A percentile compares a stretch with the other conserved stretches of the same genome.
Evolutionary conservation across 192 early-diverging fungal genomes (phyloP).

Genomic region (Podila minutissima): DNA sequence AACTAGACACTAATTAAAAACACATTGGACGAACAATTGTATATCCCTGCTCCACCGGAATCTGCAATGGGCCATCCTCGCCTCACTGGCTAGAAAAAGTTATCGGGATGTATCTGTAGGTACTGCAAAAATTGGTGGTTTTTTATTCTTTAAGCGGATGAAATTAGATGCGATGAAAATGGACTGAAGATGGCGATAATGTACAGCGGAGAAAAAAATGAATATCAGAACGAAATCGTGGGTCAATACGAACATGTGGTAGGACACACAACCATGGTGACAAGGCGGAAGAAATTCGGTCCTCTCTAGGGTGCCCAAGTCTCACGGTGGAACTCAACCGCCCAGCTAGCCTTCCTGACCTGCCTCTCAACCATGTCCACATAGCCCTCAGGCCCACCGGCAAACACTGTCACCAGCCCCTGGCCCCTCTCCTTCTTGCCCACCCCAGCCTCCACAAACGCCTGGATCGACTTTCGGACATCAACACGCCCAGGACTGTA

Average conservation of each 20-base stretch:
- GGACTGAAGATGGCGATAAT: no score
- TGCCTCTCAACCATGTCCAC: conserved; percentile 35
- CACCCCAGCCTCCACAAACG: conserved; percentile 24
- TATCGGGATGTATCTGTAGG: no score
- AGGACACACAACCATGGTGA: neutral
- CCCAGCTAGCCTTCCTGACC: conserved; percentile 25
- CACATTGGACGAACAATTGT: no score
- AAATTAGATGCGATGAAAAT: no score
- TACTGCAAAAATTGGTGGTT: no score
- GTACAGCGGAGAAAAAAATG: no score
- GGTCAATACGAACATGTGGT: no score
- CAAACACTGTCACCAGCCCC: conserved; percentile 36
- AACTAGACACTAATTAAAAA: neutral
- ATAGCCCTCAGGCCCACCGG: conserved; percentile 43
- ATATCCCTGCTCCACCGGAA: no score
- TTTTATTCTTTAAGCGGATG: no score
- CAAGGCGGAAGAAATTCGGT: neutral
- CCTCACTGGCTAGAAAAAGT: no score
- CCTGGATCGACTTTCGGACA: conserved; percentile 18
- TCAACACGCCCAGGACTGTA: conserved; percentile 43
- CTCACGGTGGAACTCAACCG: conserved; percentile 39
- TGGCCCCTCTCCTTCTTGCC: conserved; percentile 26
- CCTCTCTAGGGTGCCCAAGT: conserved; percentile 40
- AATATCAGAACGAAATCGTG: no score
- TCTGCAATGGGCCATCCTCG: no score